Base-by-base conservation (phyloP, 78 protist species). In the Dictyostelium capitatum region DNA sequence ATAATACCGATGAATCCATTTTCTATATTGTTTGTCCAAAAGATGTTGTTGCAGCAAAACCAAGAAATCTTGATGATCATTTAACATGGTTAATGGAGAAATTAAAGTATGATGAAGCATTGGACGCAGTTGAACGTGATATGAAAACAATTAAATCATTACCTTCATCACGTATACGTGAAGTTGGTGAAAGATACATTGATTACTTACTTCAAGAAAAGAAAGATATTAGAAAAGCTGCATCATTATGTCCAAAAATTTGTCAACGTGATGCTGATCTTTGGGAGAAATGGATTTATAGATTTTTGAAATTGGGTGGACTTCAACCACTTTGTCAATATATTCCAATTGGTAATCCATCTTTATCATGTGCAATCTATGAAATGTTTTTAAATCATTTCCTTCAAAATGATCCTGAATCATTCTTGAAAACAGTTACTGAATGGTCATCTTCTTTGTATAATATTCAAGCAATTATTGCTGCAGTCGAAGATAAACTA, bases 51-150 rank as follows among this genome's bases (percentile, higher is more conserved):
- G 83, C 96, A 6, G 98, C 98, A 1, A 65, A 81, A 30, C 97
- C 95, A 43, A 78, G 98, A 20, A 97, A 95, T 79, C 10, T 91
- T 2, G 98, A 97, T 72, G 99, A 98, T 59, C 98, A 92, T 83
- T 30, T 98, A 23, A 32, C 79, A 4, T 98, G 98, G 98, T 75
- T 97, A 65, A 65, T 96, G 90, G 95, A 95, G 20, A 87, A 83
- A n/a, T 51, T 75, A 70, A 69, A 80, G 28, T 97, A 78, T 32
- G 96, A 89, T 30, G 97, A 94, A 30, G 97, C 97, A n/a, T 74
- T 96, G 69, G 94, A 43, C 1, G 95, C 51, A 9, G 96, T 87
- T 0, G 91, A 90, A 54, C 74, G 69, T 57, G 93, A 87, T 54
- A 43, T 32, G 43, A 46, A 67, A 20, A 79, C 72, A 6, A 83